These are phyloP conservation scores for Leishmania mexicana DNA, from an alignment of 208 protist genomes.

Conservation along the genomic window DNA sequence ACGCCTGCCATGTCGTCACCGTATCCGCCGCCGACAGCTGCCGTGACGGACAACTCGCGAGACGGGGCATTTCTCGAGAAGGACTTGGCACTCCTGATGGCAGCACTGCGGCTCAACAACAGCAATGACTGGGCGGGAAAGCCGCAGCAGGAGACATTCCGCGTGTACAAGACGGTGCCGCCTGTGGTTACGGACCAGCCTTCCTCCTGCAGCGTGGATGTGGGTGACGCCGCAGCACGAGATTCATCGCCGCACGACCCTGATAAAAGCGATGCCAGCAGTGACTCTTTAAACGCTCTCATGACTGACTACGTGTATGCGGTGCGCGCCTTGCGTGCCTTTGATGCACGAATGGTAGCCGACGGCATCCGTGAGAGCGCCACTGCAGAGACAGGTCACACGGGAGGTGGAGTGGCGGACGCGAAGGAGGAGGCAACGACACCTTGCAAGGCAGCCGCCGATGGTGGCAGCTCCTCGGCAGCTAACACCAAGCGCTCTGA, in stretches of 20 bases:
- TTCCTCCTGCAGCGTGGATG: neutral
- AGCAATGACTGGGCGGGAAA: constrained; percentile 48
- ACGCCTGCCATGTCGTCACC: neutral
- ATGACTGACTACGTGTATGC: constrained; percentile 45
- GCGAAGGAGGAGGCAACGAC: neutral
- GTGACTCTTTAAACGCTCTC: constrained; percentile 32
- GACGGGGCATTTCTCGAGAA: constrained; percentile 11
- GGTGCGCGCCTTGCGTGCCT: constrained; percentile 24
- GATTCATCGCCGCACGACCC: neutral
- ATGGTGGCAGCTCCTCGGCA: neutral
- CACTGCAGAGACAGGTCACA: neutral
- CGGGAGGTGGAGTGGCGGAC: neutral
- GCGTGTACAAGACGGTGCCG: constrained; percentile 13
- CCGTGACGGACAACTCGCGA: neutral
- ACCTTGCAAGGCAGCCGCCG: neutral
- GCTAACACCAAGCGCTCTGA: neutral
- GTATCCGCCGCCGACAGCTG: neutral
- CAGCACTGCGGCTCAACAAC: constrained; percentile 34
- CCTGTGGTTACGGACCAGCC: neutral
- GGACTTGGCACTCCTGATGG: constrained; percentile 24
- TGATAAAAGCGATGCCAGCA: neutral
- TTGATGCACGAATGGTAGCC: neutral
- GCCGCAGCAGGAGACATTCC: constrained; percentile 30
- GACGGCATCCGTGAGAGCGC: neutral
- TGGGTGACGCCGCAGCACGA: neutral